Conservation (phyloP, 2,329 filamentous ascomycete species). For the Sporothrix protearum region DNA sequence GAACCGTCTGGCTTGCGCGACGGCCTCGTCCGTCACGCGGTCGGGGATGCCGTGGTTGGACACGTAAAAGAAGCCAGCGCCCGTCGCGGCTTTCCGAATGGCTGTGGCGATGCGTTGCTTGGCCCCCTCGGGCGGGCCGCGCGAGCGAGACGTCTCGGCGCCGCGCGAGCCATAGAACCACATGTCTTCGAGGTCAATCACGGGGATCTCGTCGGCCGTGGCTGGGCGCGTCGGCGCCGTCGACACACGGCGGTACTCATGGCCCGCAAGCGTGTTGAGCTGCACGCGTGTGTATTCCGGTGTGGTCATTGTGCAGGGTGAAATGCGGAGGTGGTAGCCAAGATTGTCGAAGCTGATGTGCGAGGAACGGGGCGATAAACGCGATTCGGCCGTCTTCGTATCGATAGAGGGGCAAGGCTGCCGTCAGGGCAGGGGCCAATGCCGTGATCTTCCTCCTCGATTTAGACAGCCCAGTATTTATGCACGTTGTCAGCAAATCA, state of each 20-base stretch:
- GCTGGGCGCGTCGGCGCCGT: constrained; percentile 39
- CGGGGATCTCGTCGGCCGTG: constrained; percentile 46
- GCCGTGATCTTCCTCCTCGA: constrained; percentile 7
- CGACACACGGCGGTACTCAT: constrained; percentile 38
- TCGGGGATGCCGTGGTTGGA: constrained; percentile 31
- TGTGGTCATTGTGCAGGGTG: not conserved
- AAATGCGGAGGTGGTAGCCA: not conserved
- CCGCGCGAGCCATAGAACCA: constrained; percentile 34
- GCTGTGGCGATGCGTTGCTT: constrained; percentile 38
- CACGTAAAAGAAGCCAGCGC: constrained; percentile 31
- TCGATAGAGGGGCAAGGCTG: constrained; percentile 1
- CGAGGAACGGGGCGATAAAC: not conserved
- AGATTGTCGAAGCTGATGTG: not conserved
- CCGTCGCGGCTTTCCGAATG: constrained; percentile 35
- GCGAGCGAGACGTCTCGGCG: constrained; percentile 19
- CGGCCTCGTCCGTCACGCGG: constrained; percentile 23
- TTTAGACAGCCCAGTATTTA: not conserved
- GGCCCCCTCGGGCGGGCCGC: not conserved
- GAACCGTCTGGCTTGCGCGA: constrained; percentile 25
- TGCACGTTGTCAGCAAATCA: not conserved
- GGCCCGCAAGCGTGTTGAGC: constrained; percentile 37
- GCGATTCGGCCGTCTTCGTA: too few species aligned
- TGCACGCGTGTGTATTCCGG: constrained; percentile 25
- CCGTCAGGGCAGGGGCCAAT: not conserved
- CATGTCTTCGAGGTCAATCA: constrained; percentile 48